Evolutionary conservation across 257 asterid species (phyloP).

Genomic region (Jaltomata sinuosa): DNA sequence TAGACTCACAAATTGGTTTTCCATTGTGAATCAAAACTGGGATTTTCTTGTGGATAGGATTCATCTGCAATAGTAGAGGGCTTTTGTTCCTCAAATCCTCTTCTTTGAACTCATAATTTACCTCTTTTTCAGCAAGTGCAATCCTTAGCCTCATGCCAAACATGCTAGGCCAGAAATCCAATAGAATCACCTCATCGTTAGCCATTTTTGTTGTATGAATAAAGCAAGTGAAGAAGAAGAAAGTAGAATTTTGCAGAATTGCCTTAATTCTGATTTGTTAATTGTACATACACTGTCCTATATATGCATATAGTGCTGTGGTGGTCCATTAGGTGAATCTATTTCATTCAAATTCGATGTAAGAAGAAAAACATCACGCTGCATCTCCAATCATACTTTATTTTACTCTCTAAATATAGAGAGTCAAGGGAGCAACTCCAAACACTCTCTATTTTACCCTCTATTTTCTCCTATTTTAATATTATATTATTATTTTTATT

Average conservation of each 20-base stretch:
- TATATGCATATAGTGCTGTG: background rate
- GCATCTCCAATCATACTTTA: too few species aligned
- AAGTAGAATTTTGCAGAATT: background rate
- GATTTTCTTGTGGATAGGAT: constrained; percentile 21
- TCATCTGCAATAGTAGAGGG: constrained; percentile 11
- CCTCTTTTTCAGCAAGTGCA: constrained; percentile 20
- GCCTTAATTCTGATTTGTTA: background rate
- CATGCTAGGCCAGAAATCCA: constrained; percentile 14
- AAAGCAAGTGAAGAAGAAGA: background rate
- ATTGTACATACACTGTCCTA: background rate
- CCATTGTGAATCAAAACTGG: constrained; percentile 26
- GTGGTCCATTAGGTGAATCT: background rate
- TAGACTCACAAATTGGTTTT: constrained; percentile 17
- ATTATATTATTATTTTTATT: too few species aligned
- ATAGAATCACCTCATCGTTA: constrained; percentile 2
- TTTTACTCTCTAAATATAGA: too few species aligned
- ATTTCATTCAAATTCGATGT: too few species aligned
- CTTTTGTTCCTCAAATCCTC: constrained; percentile 16
- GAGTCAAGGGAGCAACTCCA: too few species aligned
- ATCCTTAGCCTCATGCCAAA: constrained; percentile 17
- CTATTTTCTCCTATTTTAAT: too few species aligned
- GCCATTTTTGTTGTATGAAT: constrained; percentile 4
- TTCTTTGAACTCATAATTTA: constrained; percentile 10
- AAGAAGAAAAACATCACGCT: too few species aligned
- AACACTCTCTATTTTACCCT: too few species aligned